These are phyloP conservation scores for Backusella westeae DNA, from an alignment of 192 early-diverging fungal species.

Conservation along the genomic window DNA sequence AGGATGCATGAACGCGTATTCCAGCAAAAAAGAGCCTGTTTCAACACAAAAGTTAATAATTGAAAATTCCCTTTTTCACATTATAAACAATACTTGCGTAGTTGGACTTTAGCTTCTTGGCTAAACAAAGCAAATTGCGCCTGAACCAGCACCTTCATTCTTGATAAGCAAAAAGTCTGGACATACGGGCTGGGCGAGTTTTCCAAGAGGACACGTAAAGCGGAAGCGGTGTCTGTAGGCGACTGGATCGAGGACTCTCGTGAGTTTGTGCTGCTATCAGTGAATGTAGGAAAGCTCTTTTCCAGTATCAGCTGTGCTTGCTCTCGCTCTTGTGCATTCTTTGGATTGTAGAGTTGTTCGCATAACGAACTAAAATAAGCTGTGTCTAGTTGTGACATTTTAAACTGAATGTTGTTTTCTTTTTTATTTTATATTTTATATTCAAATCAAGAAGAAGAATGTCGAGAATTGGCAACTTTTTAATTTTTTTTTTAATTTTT, in stretches of 20 bases:
- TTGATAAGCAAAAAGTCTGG: constrained; percentile 61
- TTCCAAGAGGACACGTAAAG: constrained; percentile 57
- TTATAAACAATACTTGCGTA: constrained; percentile 22
- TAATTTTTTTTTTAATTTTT: neutral
- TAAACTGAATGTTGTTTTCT: neutral
- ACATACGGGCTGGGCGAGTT: constrained; percentile 64
- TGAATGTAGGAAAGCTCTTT: constrained; percentile 82
- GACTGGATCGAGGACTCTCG: constrained; percentile 39
- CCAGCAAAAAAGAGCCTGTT: constrained; percentile 60
- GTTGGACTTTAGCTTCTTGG: constrained; percentile 28
- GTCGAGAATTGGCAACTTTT: neutral
- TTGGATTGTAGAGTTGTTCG: constrained; percentile 65
- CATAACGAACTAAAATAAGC: constrained; percentile 41
- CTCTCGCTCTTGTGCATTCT: constrained; percentile 52
- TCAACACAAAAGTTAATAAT: neutral
- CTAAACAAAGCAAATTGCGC: constrained; percentile 35
- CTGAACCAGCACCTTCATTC: constrained; percentile 56
- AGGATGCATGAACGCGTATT: constrained; percentile 56
- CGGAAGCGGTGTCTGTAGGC: constrained; percentile 57
- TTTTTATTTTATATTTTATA: neutral
- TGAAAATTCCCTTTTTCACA: neutral
- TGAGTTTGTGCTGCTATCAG: constrained; percentile 44
- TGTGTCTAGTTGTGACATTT: constrained; percentile 30
- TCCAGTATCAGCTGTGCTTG: constrained; percentile 73
- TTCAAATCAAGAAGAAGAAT: neutral